Evolutionary conservation across 2,329 filamentous ascomycete genomes (phyloP).

Genomic region (Paraphoma chrysanthemicola): DNA sequence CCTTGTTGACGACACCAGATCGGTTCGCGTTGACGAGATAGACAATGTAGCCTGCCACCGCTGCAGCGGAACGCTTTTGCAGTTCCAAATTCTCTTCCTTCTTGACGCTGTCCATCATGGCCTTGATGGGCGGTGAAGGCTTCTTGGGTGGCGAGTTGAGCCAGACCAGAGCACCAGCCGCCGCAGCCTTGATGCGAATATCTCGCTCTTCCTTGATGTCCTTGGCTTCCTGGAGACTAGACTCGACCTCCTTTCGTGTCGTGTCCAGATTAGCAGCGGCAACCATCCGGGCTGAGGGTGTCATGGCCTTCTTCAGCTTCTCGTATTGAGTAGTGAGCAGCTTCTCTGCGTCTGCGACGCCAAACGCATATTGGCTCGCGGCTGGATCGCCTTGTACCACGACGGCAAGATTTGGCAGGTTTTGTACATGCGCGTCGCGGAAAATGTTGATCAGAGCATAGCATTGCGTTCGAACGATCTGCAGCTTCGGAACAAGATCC

Average conservation of each 20-base stretch:
- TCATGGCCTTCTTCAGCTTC: conserved; percentile 84
- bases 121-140: conserved; percentile 89
- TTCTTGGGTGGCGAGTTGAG: conserved; percentile 90
- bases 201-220: conserved; percentile 82
- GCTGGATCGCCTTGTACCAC: conserved; percentile 93
- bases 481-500: conserved; percentile 88
- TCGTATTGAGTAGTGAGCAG: conserved; percentile 87
- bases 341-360: conserved; percentile 84
- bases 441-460: conserved; percentile 90
- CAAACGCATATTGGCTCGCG: conserved; percentile 92
- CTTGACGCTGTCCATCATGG: conserved; percentile 98
- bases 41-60: conserved; percentile 84
- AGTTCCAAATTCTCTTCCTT: conserved; percentile 89
- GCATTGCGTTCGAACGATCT: conserved; percentile 89
- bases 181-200: conserved; percentile 82
- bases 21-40: conserved; percentile 82
- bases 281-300: conserved; percentile 85
- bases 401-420: conserved; percentile 82
- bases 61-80: conserved; percentile 83
- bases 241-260: conserved; percentile 72
- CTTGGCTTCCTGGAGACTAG: conserved; percentile 81
- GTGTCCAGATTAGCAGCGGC: conserved; percentile 80
- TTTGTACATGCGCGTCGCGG: conserved; percentile 67
- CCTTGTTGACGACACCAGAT: conserved; percentile 88
- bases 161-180: conserved; percentile 87